phyloP scores from a whole-genome alignment of 768 basidiomycete genomes.

The Phylloporus scabripes region DNA sequence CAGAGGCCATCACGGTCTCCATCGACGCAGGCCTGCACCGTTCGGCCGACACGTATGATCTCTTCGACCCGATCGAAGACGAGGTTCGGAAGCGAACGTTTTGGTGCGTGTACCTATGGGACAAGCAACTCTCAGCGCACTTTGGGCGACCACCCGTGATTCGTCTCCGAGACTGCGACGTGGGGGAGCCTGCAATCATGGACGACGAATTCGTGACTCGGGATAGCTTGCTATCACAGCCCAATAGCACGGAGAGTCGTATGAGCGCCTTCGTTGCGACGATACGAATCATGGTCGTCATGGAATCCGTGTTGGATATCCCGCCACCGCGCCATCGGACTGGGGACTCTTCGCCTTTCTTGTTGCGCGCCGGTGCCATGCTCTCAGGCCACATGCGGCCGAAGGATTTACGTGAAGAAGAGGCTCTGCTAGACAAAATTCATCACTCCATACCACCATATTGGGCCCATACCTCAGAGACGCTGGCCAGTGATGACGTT shows the following conservation, averaged over 20 bases:
- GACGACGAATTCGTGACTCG: conserved; percentile 87
- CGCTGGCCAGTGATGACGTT: conserved; percentile 77
- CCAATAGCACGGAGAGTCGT: conserved; percentile 66
- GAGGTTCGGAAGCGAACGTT: conserved; percentile 93
- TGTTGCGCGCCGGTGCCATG: conserved; percentile 63
- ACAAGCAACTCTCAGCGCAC: conserved; percentile 85
- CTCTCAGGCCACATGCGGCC: conserved; percentile 58
- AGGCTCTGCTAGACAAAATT: conserved; percentile 76
- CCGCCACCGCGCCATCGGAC: conserved; percentile 56
- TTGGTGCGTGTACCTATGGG: conserved; percentile 96
- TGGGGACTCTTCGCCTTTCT: conserved; percentile 70
- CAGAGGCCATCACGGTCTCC: conserved; percentile 82
- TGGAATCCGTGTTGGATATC: conserved; percentile 84
- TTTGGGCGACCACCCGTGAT: conserved; percentile 88
- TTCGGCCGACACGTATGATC: conserved; percentile 76
- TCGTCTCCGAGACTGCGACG: conserved; percentile 84
- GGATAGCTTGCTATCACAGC: conserved; percentile 61
- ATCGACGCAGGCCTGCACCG: conserved; percentile 89
- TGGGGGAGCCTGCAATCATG: conserved; percentile 77
- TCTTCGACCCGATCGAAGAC: conserved; percentile 86
- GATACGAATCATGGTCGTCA: conserved; percentile 76
- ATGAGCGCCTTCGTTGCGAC: conserved; percentile 77
- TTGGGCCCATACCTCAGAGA: conserved; percentile 79
- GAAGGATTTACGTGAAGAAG: conserved; percentile 73
- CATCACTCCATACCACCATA: conserved; percentile 62